These are phyloP conservation scores for Pseudogymnoascus sp. DNA, from an alignment of 2,329 filamentous ascomycete genomes.

Conservation along the genomic window DNA sequence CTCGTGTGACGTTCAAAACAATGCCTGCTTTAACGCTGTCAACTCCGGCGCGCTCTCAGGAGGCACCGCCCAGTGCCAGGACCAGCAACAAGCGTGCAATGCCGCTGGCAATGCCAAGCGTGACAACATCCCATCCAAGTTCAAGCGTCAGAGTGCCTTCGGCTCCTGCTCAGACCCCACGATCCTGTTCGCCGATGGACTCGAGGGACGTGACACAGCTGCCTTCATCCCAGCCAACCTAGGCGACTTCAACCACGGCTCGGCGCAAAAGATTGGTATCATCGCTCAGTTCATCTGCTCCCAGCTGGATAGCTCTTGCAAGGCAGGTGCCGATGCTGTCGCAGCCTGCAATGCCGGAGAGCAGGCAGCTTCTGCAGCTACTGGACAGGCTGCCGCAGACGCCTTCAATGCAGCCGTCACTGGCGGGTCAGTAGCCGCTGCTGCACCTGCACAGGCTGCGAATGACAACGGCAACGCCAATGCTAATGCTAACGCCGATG, in stretches of 20 bases:
- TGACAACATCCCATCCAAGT: slow-evolving; percentile 17
- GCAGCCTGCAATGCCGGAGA: too few relatives aligned
- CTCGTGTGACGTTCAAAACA: slow-evolving; percentile 57
- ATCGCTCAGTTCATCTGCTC: too few relatives aligned
- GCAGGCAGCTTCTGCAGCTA: too few relatives aligned
- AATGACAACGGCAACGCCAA: slow-evolving; percentile 20
- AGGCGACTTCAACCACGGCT: too few relatives aligned
- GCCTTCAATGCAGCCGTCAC: slow-evolving; percentile 5
- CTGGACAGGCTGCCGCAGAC: slow-evolving; percentile 13
- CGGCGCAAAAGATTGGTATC: too few relatives aligned
- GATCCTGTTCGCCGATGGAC: too few relatives aligned
- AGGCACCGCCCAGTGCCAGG: slow-evolving; percentile 45
- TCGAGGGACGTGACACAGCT: too few relatives aligned
- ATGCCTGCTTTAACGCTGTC: slow-evolving; percentile 49
- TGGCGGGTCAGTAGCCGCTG: slow-evolving; percentile 8
- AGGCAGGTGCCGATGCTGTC: too few relatives aligned
- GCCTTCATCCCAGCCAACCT: too few relatives aligned
- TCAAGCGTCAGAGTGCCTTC: slow-evolving; percentile 10
- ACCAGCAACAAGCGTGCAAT: slow-evolving; percentile 43
- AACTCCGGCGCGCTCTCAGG: slow-evolving; percentile 42
- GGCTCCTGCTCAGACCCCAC: too few relatives aligned
- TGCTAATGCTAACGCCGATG: background rate
- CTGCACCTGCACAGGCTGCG: slow-evolving; percentile 23
- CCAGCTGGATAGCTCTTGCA: too few relatives aligned
- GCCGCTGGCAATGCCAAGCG: slow-evolving; percentile 22